Percentiles rank a stretch among this genome's conserved stretches.
Conservation (phyloP, 2,329 filamentous ascomycete species). For the Rutstroemia sp. region DNA sequence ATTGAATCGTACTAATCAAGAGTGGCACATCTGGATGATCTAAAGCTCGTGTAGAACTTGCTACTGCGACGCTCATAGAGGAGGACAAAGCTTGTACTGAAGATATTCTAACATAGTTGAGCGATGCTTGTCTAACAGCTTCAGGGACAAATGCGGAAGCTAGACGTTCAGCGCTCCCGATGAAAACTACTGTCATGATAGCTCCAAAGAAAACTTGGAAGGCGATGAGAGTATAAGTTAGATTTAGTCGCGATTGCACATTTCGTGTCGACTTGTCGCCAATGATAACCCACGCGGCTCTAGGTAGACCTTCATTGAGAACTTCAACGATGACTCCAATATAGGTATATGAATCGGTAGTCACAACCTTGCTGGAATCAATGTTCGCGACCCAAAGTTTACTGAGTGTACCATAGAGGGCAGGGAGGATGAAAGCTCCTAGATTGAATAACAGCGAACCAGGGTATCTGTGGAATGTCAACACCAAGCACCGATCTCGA, state of each 20-base stretch:
- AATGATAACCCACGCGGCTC: conserved; percentile 61
- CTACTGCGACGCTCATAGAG: conserved; percentile 55
- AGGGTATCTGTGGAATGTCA: conserved; percentile 35
- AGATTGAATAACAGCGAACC: conserved; percentile 58
- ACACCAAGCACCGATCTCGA: background rate
- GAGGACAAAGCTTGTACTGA: conserved; percentile 56
- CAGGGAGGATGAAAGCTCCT: conserved; percentile 55
- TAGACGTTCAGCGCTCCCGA: conserved; percentile 45
- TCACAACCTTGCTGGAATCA: conserved; percentile 51
- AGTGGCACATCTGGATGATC: conserved; percentile 64
- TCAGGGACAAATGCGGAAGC: conserved; percentile 55
- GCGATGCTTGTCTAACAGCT: conserved; percentile 46
- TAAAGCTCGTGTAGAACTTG: conserved; percentile 53
- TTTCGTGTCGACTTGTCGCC: conserved; percentile 52
- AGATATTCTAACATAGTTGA: conserved; percentile 58
- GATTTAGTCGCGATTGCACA: conserved; percentile 42
- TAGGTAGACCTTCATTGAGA: conserved; percentile 64
- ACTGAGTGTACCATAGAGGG: conserved; percentile 57
- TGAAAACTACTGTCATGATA: conserved; percentile 52
- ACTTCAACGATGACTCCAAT: conserved; percentile 60
- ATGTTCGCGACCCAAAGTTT: conserved; percentile 68
- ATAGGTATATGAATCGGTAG: conserved; percentile 62
- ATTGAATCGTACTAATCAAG: conserved; percentile 56
- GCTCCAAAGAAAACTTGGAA: conserved; percentile 51
- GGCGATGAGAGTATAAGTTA: conserved; percentile 56